Conservation (phyloP, 1,284 basidiomycete species). For the Uromyces viciae-fabae region DNA sequence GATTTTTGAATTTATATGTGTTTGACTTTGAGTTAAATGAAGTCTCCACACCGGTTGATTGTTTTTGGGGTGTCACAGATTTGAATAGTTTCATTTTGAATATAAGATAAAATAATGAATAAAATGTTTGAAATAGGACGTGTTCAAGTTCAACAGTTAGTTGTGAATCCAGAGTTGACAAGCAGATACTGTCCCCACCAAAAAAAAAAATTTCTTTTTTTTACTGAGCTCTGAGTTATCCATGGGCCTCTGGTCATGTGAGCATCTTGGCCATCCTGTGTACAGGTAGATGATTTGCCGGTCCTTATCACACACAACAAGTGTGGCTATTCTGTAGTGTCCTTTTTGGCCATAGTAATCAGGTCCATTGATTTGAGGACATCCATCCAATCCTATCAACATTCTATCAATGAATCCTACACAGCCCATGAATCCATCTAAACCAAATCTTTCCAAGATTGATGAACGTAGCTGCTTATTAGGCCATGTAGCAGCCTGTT, state of each 20-base stretch:
- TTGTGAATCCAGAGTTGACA: neutral
- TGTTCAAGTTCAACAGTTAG: too few relatives aligned
- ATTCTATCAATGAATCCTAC: neutral
- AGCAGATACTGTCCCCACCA: neutral
- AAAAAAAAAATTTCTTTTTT: neutral
- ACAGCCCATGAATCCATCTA: neutral
- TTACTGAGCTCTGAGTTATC: neutral
- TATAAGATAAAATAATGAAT: too few relatives aligned
- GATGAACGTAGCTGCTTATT: too few relatives aligned
- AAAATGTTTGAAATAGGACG: too few relatives aligned
- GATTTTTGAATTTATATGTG: too few relatives aligned
- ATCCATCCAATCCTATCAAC: neutral
- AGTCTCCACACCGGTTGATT: too few relatives aligned
- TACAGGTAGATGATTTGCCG: neutral
- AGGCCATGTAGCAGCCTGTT: neutral
- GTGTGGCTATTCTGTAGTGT: neutral
- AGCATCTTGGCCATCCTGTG: neutral
- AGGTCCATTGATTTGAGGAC: neutral
- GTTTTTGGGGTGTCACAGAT: too few relatives aligned
- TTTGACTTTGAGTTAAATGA: too few relatives aligned
- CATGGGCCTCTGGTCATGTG: neutral
- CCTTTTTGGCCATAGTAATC: neutral
- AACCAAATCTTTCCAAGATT: neutral
- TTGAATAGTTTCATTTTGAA: too few relatives aligned
- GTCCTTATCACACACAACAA: neutral